A percentile compares a stretch with the other conserved stretches of the same genome.
Conservation (phyloP, 73 alveolate genomes). For the Stentor coeruleus region DNA sequence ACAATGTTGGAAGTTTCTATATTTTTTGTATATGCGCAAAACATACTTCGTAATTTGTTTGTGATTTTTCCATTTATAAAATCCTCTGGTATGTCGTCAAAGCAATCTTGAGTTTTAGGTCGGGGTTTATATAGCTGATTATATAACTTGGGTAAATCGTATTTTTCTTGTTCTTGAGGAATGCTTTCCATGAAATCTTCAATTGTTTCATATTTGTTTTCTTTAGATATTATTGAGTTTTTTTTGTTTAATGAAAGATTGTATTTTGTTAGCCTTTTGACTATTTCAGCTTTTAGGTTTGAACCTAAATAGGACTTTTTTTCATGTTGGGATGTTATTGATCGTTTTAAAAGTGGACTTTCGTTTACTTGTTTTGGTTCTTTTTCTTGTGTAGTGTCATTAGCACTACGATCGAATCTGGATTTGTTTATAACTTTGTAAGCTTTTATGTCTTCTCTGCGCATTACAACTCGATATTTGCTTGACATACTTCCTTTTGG, state of each 20-base stretch:
- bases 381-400: too few species aligned
- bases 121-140: background rate
- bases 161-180: background rate
- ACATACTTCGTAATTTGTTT: background rate
- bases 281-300: background rate
- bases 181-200: background rate
- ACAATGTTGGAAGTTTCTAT: background rate
- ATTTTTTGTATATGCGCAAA: background rate
- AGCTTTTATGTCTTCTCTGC: background rate
- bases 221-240: background rate
- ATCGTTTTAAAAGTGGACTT: too few species aligned
- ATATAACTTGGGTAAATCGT: too few species aligned
- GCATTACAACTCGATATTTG: background rate
- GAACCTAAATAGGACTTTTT: too few species aligned
- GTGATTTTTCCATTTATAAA: background rate
- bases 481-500: background rate
- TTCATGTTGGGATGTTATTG: too few species aligned
- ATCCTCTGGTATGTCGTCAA: background rate
- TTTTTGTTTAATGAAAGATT: too few species aligned
- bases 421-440: background rate
- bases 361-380: background rate
- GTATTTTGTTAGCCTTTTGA: background rate
- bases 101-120: background rate
- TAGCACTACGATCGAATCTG: background rate
- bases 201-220: background rate